These are phyloP conservation scores for Aspergillus neoniger DNA, from an alignment of 2,329 filamentous ascomycete species.

Conservation along the genomic window DNA sequence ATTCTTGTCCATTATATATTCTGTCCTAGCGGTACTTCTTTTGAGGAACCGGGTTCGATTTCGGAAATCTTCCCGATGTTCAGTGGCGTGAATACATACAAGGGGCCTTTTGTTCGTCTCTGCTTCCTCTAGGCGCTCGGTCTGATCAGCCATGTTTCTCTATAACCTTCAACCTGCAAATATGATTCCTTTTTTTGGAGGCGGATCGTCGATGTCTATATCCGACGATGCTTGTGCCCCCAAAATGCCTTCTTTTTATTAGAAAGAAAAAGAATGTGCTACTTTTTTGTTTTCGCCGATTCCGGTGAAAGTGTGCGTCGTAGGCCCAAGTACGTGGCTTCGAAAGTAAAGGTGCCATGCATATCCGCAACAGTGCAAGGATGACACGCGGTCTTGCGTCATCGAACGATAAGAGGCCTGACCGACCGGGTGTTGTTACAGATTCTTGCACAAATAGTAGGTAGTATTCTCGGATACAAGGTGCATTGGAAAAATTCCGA, in stretches of 20 bases:
- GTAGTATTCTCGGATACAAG: no score
- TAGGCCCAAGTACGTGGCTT: no score
- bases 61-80: conserved; percentile 16
- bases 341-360: no score
- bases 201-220: not conserved
- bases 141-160: conserved; percentile 11
- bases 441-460: no score
- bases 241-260: not conserved
- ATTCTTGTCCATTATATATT: conserved; percentile 16
- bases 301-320: no score
- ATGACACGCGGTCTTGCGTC: no score
- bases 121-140: conserved; percentile 16
- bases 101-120: conserved; percentile 17
- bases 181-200: conserved; percentile 7
- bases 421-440: no score
- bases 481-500: no score
- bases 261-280: not conserved
- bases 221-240: not conserved
- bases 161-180: conserved; percentile 10
- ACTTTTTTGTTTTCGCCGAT: no score
- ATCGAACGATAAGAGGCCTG: no score
- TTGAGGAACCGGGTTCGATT: conserved; percentile 13
- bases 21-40: conserved; percentile 14
- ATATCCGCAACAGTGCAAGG: no score
- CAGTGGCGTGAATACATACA: conserved; percentile 26